Evolutionary conservation across 2,329 filamentous ascomycete species (phyloP).

Genomic region (Fusarium miscanthi): DNA sequence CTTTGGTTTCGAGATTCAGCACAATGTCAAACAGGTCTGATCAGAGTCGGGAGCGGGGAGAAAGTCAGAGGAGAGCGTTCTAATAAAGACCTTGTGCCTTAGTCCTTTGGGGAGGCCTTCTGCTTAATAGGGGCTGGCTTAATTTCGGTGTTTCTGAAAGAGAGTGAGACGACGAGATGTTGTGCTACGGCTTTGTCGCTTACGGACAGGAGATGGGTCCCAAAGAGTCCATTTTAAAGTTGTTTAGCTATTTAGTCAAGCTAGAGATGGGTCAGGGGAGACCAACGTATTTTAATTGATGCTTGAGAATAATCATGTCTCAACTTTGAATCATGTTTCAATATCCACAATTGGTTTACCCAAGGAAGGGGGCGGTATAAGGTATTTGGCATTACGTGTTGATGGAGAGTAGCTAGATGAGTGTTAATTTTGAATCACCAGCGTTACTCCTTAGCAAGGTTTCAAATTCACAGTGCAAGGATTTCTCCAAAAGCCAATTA

Average conservation of each 20-base stretch:
- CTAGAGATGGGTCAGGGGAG: background rate
- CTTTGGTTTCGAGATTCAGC: conserved; percentile 19
- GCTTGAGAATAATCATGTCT: background rate
- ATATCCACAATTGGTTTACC: background rate
- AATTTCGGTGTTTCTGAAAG: conserved; percentile 19
- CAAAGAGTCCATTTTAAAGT: background rate
- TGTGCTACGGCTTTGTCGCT: conserved; percentile 13
- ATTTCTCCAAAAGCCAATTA: background rate
- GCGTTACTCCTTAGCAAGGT: background rate
- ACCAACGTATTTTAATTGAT: background rate
- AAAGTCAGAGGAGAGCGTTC: background rate
- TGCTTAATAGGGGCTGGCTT: conserved; percentile 7
- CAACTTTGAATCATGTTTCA: background rate
- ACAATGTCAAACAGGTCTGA: conserved; percentile 5
- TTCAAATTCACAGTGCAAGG: background rate
- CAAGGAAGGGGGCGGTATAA: too few species aligned
- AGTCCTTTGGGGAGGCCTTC: background rate
- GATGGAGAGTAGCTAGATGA: background rate
- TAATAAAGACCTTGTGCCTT: background rate
- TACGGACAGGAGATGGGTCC: background rate
- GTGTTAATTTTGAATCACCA: background rate
- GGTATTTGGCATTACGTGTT: background rate
- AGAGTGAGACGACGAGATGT: conserved; percentile 9
- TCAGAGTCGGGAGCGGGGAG: background rate
- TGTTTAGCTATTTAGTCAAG: background rate